phyloP scores from a whole-genome alignment of 2,329 filamentous ascomycete species.

The Venturia asperata region DNA sequence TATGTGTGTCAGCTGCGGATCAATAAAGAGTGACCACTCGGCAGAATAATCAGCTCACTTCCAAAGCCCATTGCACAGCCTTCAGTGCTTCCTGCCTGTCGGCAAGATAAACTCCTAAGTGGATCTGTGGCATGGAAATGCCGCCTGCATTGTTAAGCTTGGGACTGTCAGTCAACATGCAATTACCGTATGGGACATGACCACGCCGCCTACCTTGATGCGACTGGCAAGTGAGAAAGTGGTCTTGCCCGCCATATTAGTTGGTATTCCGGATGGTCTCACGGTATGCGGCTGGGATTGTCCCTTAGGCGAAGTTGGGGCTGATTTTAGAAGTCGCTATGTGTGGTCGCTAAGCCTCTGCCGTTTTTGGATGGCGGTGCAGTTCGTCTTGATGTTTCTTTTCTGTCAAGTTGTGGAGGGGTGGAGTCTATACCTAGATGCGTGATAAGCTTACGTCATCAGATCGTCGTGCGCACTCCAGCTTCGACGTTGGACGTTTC shows the following conservation, averaged over 20 bases:
- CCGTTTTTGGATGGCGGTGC: not conserved
- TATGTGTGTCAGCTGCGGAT: slow-evolving; percentile 23
- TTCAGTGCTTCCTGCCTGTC: slow-evolving; percentile 52
- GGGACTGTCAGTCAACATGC: slow-evolving; percentile 7
- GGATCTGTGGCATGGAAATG: slow-evolving; percentile 60
- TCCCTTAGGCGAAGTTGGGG: not conserved
- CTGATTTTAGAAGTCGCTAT: not conserved
- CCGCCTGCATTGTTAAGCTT: slow-evolving; percentile 51
- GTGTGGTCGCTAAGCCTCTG: not conserved
- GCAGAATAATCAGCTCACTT: slow-evolving; percentile 38
- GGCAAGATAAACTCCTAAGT: slow-evolving; percentile 68
- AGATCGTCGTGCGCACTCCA: not conserved
- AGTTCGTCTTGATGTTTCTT: not conserved
- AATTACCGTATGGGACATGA: not conserved
- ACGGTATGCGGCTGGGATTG: not conserved
- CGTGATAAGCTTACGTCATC: not conserved
- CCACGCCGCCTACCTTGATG: slow-evolving; percentile 30
- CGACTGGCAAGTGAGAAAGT: slow-evolving; percentile 39
- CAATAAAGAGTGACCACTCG: not conserved
- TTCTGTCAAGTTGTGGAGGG: not conserved
- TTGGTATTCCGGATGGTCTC: slow-evolving; percentile 20
- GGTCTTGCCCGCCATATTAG: slow-evolving; percentile 28
- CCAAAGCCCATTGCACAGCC: slow-evolving; percentile 52
- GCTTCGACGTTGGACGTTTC: not conserved
- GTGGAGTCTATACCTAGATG: not conserved